Base-by-base conservation (phyloP, 2,329 filamentous ascomycete genomes). In the Cercospora zeae-maydis region DNA sequence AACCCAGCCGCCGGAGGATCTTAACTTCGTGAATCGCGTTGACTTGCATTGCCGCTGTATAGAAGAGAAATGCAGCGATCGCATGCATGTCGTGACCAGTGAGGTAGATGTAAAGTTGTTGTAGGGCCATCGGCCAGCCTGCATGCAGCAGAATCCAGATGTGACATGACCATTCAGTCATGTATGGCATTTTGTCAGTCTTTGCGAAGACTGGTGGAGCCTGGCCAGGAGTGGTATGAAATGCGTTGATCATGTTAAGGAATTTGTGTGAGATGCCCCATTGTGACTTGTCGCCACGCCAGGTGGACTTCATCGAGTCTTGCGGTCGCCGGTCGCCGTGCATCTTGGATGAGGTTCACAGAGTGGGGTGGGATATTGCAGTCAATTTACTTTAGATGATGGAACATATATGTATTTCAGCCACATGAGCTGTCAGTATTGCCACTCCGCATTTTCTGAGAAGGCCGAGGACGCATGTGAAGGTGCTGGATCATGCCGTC, bases 1-100 rank as follows among this genome's bases (percentile, higher is more conserved):
- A 76, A 1, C 75, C 78, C 1, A 80, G 60, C 5, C 72, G 71
- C 10, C 77, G 76, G 9, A 80, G 71, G 3, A 72, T 68, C 19
- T 75, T 73, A 5, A 79, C 63, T 61, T 80, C 71, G 37, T 75
- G 76, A 39, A 80, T 76, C n/a, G 74, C 73, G 51, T 75, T 77
- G 10, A 72, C 21, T 55, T 78, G 79, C 67, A 80, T 78, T 14
- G 73, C 68, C 1, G 70, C 21, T 16, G 70, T 74, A 65, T 80
- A 80, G 34, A 79, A 72, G 11, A 74, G 5, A 59, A 79, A 74
- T 21, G 72, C 72, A 9, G 67, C 71, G 10, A 77, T 56, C 0
- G 68, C 57, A 33, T 71, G 67, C 2, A 80, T 47, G 37, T 75
- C 73, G 9, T 69, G 67, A 2, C 76, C 72, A 1, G 72, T 75